A percentile compares a stretch with the other conserved stretches of the same genome.
These are phyloP conservation scores for Fusarium phyllophilum DNA, from an alignment of 2,329 filamentous ascomycete species.

Conservation along the genomic window DNA sequence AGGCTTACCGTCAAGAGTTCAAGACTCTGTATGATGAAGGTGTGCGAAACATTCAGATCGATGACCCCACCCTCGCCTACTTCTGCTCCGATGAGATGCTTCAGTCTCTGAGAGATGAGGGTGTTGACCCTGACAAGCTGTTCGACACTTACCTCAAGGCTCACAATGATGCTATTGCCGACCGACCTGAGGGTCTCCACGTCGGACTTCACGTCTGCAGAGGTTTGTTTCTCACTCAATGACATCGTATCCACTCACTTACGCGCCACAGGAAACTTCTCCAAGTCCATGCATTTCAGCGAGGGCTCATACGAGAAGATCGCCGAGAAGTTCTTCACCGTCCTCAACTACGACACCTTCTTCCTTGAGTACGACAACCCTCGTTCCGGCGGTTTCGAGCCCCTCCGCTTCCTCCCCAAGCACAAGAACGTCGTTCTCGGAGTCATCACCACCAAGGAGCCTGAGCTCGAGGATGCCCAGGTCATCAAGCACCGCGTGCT, in stretches of 20 bases:
- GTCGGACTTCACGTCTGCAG: constrained; percentile 73
- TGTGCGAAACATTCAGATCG: constrained; percentile 67
- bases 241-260: background rate
- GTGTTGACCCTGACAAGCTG: constrained; percentile 70
- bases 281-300: constrained; percentile 70
- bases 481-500: constrained; percentile 64
- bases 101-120: constrained; percentile 64
- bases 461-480: constrained; percentile 64
- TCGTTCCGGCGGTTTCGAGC: constrained; percentile 70
- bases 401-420: constrained; percentile 66
- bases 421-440: constrained; percentile 71
- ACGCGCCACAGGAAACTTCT: constrained; percentile 62
- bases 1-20: constrained; percentile 65
- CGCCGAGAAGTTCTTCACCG: constrained; percentile 68
- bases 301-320: constrained; percentile 73
- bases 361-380: constrained; percentile 70
- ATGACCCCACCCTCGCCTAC: constrained; percentile 71
- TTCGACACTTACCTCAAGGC: constrained; percentile 77
- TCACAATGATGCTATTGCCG: constrained; percentile 75
- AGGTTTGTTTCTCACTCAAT: constrained; percentile 32
- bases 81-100: constrained; percentile 77
- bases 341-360: constrained; percentile 69
- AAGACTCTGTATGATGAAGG: constrained; percentile 65
- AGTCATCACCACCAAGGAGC: constrained; percentile 70
- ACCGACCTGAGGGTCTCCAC: constrained; percentile 72